phyloP scores from a whole-genome alignment of 768 basidiomycete species.

The Antrodiella citrinella region DNA sequence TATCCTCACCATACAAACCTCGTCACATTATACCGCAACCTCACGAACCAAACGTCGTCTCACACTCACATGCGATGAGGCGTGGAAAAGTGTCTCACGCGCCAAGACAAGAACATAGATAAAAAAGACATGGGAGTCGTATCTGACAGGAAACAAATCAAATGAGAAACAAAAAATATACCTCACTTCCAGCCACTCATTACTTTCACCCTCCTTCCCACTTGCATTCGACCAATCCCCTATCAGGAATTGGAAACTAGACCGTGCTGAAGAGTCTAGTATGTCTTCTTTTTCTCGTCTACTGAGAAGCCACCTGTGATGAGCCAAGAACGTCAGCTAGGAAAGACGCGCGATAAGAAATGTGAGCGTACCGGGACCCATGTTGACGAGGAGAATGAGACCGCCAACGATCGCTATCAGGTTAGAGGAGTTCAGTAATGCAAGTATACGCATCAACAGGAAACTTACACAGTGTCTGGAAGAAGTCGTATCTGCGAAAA shows the following conservation, averaged over 20 bases:
- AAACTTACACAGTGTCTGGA: constrained; percentile 81
- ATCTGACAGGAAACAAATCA: no score
- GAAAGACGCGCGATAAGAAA: not conserved
- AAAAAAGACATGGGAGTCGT: not conserved
- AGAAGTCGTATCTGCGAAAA: constrained; percentile 84
- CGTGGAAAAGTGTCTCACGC: no score
- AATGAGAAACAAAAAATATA: no score
- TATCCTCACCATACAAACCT: no score
- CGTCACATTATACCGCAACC: no score
- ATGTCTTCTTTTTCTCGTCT: constrained; percentile 99
- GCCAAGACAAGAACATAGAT: not conserved
- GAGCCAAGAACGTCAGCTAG: constrained; percentile 5
- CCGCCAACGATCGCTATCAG: constrained; percentile 86
- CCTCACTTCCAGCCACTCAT: no score
- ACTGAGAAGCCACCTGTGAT: constrained; percentile 81
- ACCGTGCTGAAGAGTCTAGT: no score
- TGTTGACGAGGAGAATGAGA: constrained; percentile 93
- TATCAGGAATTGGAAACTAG: no score
- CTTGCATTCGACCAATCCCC: no score
- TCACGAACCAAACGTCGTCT: no score
- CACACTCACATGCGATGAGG: no score
- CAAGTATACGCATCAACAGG: not conserved
- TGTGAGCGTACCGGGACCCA: constrained; percentile 73
- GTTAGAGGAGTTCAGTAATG: constrained; percentile 3
- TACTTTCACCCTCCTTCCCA: no score